Evolutionary conservation across 768 basidiomycete genomes (phyloP), one percentile per base, ranked within the genome.

Genomic region (Tephrocybe rancida): DNA sequence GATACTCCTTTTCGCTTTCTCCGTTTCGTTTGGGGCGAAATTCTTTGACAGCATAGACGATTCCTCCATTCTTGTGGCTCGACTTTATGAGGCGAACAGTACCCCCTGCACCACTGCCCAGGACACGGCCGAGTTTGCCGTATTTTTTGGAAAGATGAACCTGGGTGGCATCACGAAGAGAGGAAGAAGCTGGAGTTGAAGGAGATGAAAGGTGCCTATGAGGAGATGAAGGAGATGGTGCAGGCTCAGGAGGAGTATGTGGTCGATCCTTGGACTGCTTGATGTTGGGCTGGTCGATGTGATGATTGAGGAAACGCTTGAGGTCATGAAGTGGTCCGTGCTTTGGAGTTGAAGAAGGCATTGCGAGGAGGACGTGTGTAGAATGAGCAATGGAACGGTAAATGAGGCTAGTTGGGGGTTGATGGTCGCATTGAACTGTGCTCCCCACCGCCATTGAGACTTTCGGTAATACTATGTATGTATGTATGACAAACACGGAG

Each of bases 101-200:
- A 22, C 97, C 97, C n/a, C 97, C 97, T 5, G 96, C 97, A 25
- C 97, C 97, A 25, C 88, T 91, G 24, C 97, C 97, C 8, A 99
- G 84, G 16, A 97, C 85, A 47, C 92, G 85, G 34, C 96, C 97
- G 92, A 97, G 97, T 68, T 99, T 99, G 59, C 97, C 97, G 62
- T 99, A 99, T 78, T 98, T 98, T 76, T 98, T 98, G n/a, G 89
- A 76, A 52, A 99, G 77, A 69, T 97, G 95, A 13, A 91, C 92
- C 48, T 95, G 87, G 2, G 91, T 92, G 5, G 89, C 91, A 44
- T 87, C 85, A 13, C 89, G 85, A 21, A 94, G 82, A 2, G 90
- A 90, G 22, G 60, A 38, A n/a, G n/a, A n/a, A 27, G 58, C 34
- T 29, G 56, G 60, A 61, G 66, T 56, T 64, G 66, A 48, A 55